Evolutionary conservation across 305 asterid genomes (phyloP), one percentile per base, ranked within the genome.

Genomic region (Plantago coronopus): DNA sequence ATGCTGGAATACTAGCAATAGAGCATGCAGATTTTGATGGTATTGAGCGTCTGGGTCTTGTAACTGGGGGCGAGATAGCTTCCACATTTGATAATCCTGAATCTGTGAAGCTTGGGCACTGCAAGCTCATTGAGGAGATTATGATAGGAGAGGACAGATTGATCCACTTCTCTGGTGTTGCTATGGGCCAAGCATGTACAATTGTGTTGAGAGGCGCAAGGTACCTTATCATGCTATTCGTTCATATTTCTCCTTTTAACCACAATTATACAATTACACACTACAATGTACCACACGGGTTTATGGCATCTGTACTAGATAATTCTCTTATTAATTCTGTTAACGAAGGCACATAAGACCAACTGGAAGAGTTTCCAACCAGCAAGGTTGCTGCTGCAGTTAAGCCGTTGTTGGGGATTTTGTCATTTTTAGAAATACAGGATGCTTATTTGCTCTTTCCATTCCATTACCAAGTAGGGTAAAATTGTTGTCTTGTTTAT

Each of bases 11-110:
- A 49, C 94, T 89, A 31, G 97, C 97, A 31, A 85, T 93, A 49
- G 97, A 89, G 79, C 98, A 93, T 79, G 98, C 97, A 48, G 96
- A 89, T 76, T 93, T 85, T 76, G 96, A 93, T 72, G 96, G 95
- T 56, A 93, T 93, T 59, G 98, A 93, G 78, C 82, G 94, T 4
- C 74, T 93, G 61, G 96, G 77, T 63, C 91, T 93, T 61, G 98
- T 89, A 64, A 89, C 97, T 48, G 99, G 99, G 2, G 99, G 99
- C 66, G 97, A 87, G 54, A 89, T 93, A 51, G 89, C 98, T 38
- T 93, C 98, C 16, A 93, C 96, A 50, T 93, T 93, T 68, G 98
- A 89, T 66, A 89, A 79, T 73, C 96, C 98, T 2, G 97, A 89
- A 75, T 86, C 97, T 0, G 96, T 89, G 51, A 87, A 93, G 81